phyloP scores from a whole-genome alignment of 1,284 basidiomycete genomes.

The Pseudozyma tsukubaensis region DNA sequence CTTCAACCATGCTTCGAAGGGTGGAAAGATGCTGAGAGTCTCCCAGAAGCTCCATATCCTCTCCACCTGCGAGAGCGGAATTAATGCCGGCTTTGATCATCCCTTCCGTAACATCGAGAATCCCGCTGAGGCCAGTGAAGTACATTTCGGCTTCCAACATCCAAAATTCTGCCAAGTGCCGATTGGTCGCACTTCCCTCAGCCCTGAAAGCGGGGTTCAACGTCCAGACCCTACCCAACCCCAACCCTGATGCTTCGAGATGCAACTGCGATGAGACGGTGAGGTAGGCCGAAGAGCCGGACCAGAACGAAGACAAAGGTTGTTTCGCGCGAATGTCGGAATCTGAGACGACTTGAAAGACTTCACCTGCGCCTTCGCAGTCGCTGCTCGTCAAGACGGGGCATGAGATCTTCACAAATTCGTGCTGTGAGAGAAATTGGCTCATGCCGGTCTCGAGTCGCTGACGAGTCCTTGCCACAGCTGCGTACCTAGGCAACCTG shows the following conservation, averaged over 20 bases:
- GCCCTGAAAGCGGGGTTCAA: constrained; percentile 92
- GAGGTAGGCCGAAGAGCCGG: constrained; percentile 77
- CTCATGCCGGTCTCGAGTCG: constrained; percentile 47
- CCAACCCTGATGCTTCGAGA: constrained; percentile 82
- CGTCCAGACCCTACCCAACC: constrained; percentile 86
- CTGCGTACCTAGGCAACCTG: constrained; percentile 37
- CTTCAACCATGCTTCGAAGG: not conserved
- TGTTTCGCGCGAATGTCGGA: constrained; percentile 28
- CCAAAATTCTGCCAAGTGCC: constrained; percentile 98
- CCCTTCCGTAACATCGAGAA: constrained; percentile 50
- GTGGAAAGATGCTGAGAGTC: constrained; percentile 4
- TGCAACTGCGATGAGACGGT: constrained; percentile 96
- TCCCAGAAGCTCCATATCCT: constrained; percentile 45
- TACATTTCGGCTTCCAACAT: constrained; percentile 87
- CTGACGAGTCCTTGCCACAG: constrained; percentile 42
- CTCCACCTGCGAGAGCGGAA: constrained; percentile 15
- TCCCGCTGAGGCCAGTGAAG: constrained; percentile 41
- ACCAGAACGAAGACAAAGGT: constrained; percentile 49
- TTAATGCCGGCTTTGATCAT: constrained; percentile 40
- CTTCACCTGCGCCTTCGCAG: constrained; percentile 97
- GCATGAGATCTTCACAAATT: constrained; percentile 83
- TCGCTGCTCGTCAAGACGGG: constrained; percentile 91
- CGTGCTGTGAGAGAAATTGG: constrained; percentile 69
- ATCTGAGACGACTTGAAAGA: constrained; percentile 78
- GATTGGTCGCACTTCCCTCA: constrained; percentile 84